Conservation (phyloP, 2,329 filamentous ascomycete species). For the Rutstroemia sp. region DNA sequence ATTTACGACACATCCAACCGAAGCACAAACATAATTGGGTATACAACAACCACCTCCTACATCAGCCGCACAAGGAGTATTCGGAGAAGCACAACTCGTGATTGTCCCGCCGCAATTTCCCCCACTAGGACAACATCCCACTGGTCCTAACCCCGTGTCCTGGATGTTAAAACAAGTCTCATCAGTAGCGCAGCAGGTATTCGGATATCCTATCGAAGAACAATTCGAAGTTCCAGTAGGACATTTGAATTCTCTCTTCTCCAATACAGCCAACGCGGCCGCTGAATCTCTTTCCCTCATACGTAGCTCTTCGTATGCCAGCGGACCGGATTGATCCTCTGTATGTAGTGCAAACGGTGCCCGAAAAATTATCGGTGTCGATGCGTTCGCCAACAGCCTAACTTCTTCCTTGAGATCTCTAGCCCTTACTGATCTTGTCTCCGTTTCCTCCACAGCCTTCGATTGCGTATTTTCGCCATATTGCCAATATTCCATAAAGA, state of each 20-base stretch:
- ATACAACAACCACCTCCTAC: conserved; percentile 72
- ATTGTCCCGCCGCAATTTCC: conserved; percentile 56
- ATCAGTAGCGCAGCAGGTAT: conserved; percentile 64
- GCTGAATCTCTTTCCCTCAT: conserved; percentile 12
- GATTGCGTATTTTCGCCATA: conserved; percentile 19
- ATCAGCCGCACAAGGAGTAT: conserved; percentile 56
- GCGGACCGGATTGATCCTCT: conserved; percentile 12
- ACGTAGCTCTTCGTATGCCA: conserved; percentile 12
- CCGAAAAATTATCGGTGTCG: conserved; percentile 31
- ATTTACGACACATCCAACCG: conserved; percentile 54
- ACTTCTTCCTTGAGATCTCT: conserved; percentile 22
- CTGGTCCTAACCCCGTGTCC: conserved; percentile 55
- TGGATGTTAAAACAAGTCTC: conserved; percentile 59
- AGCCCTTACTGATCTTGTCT: conserved; percentile 5
- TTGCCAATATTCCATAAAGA: conserved; percentile 58
- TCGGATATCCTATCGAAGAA: conserved; percentile 52
- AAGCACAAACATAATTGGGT: conserved; percentile 60
- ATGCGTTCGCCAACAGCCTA: conserved; percentile 18
- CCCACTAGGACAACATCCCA: conserved; percentile 69
- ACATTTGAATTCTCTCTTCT: conserved; percentile 56
- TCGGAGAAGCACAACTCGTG: conserved; percentile 51
- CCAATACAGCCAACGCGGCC: conserved; percentile 40
- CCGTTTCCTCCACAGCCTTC: neutral
- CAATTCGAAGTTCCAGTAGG: conserved; percentile 61
- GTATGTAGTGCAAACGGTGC: conserved; percentile 47